Evolutionary conservation across 495 filamentous ascomycete genomes (phyloP), one percentile per base, ranked within the genome.

Genomic region (Xylaria castorea): DNA sequence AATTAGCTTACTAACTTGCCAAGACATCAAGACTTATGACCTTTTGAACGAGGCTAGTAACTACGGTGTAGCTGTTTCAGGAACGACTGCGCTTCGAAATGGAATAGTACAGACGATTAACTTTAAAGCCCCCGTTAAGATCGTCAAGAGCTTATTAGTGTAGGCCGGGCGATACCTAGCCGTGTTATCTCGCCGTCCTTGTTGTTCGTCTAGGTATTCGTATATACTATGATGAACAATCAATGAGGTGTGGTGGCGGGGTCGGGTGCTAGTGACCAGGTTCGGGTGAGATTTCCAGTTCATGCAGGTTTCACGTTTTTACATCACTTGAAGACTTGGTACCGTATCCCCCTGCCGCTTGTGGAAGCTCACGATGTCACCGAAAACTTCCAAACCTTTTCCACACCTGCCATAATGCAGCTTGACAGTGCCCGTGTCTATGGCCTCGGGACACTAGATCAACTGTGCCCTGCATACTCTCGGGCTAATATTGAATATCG

Each of bases 361-460:
- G 36, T 53, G 25, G n/a, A 53, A 71, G 25, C 30, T 42, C 60
- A n/a, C 69, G 69, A 71, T 71, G 69, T 65, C 25, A 71, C 69
- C 60, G 69, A 71, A 71, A 57, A 30, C 58, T 71, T 65, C 69
- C 4, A 57, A 71, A 62, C 48, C n/a, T 22, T 44, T 71, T 65
- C 61, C 36, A 30, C 48, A 22, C 34, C 51, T 66, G 42, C 30
- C 62, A 66, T 7, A 66, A 9, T 50, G 67, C 34, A 48, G 48
- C 40, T 66, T 30, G 40, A 30, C 12, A 25, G 40, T 27, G 51
- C 30, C 70, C 70, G 42, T 60, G 63, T 61, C 70, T 72, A 72
- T 67, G 70, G 70, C n/a, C 38, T 42, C 36, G 70, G 70, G 51
- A 72, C 70, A 51, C 51, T 66, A 66, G 48, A 46, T 51, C 66